Conservation (phyloP, 2,329 filamentous ascomycete genomes). For the Blastomyces emzantsi region DNA sequence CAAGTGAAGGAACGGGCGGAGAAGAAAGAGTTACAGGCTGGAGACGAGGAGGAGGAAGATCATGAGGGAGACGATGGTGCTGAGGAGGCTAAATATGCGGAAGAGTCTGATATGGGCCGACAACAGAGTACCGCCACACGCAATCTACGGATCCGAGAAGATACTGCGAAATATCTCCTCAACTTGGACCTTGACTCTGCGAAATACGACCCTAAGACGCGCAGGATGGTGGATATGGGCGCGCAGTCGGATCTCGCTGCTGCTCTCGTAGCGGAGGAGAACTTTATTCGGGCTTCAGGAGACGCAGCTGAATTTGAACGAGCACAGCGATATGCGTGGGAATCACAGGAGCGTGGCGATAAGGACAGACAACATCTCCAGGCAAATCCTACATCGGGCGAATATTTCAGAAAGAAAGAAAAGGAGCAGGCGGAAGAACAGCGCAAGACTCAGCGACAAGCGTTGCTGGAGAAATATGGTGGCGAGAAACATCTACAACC, state of each 20-base stretch:
- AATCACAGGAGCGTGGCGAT: conserved; percentile 74
- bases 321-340: conserved; percentile 88
- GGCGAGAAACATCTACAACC: conserved; percentile 54
- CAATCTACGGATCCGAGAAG: conserved; percentile 85
- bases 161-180: conserved; percentile 92
- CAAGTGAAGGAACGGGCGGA: conserved; percentile 44
- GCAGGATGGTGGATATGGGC: conserved; percentile 78
- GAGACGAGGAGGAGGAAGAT: conserved; percentile 50
- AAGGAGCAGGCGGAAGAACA: conserved; percentile 61
- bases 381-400: conserved; percentile 91
- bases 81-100: conserved; percentile 63
- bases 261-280: conserved; percentile 80
- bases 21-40: conserved; percentile 41
- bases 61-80: conserved; percentile 43
- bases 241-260: conserved; percentile 72
- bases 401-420: conserved; percentile 72
- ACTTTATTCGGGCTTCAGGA: conserved; percentile 78
- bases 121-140: conserved; percentile 85
- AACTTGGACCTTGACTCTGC: conserved; percentile 95
- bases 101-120: conserved; percentile 93
- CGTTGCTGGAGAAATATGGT: conserved; percentile 75
- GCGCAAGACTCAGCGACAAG: conserved; percentile 57
- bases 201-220: conserved; percentile 94
- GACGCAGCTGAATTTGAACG: conserved; percentile 89
- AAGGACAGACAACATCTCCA: conserved; percentile 80